These are phyloP conservation scores for Dovyalis caffra DNA, from an alignment of 345 rosid species.

Conservation along the genomic window DNA sequence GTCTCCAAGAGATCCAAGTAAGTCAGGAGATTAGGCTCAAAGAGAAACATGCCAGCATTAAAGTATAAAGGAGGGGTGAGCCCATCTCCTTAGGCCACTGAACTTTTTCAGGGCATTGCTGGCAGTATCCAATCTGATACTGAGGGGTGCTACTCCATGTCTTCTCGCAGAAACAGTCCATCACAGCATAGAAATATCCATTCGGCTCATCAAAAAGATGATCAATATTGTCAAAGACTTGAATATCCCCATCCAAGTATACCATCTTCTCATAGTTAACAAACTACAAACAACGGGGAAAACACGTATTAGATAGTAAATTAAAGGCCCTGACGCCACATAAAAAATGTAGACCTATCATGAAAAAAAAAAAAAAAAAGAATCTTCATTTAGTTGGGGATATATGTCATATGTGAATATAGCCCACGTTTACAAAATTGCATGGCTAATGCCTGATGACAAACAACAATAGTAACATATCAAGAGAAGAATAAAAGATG, in stretches of 20 bases:
- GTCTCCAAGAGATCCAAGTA: slow-evolving; percentile 48
- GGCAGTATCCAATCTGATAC: slow-evolving; percentile 67
- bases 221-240: slow-evolving; percentile 76
- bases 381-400: not conserved
- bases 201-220: slow-evolving; percentile 55
- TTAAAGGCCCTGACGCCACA: not conserved
- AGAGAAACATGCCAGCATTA: slow-evolving; percentile 83
- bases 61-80: slow-evolving; percentile 64
- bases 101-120: slow-evolving; percentile 68
- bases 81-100: slow-evolving; percentile 67
- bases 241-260: slow-evolving; percentile 80
- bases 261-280: slow-evolving; percentile 73
- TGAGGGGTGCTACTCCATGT: slow-evolving; percentile 64
- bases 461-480: not conserved
- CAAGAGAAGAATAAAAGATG: not conserved
- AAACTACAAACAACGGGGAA: slow-evolving; percentile 36
- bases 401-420: not conserved
- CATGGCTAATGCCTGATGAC: not conserved
- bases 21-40: slow-evolving; percentile 55
- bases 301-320: not conserved
- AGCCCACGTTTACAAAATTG: slow-evolving; percentile 1
- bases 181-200: slow-evolving; percentile 67
- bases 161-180: slow-evolving; percentile 85
- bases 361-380: too few relatives aligned
- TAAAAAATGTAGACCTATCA: not conserved